phyloP scores from a whole-genome alignment of 441 rosid species.

The Pelargonium cotyledonis region DNA sequence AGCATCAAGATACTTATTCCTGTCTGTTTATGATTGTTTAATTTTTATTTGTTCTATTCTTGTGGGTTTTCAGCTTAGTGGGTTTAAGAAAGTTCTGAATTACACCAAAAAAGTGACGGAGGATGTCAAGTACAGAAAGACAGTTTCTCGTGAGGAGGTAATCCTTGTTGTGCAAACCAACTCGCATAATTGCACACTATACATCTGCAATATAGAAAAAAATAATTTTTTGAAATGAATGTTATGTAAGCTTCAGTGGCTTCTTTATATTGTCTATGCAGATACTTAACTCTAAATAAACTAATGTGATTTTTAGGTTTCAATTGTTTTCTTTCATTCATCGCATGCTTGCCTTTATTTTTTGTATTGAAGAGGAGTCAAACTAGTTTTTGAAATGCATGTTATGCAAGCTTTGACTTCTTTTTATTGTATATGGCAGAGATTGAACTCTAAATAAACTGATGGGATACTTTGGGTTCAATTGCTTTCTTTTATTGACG shows the following conservation, averaged over 20 bases:
- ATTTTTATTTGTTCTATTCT: constrained; percentile 7
- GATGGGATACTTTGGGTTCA: too few species aligned
- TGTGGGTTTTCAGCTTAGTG: constrained; percentile 73
- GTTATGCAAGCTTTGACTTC: too few species aligned
- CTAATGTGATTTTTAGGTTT: neutral
- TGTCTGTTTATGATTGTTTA: neutral
- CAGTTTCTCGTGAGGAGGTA: constrained; percentile 96
- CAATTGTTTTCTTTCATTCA: neutral
- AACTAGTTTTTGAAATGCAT: too few species aligned
- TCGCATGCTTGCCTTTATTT: neutral
- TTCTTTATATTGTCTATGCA: neutral
- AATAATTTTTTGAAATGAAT: neutral
- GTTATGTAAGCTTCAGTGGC: neutral
- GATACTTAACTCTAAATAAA: neutral
- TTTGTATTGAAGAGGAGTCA: neutral
- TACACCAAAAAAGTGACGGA: constrained; percentile 89
- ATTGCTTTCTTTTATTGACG: too few species aligned
- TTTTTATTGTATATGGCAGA: too few species aligned
- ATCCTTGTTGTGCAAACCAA: constrained; percentile 8
- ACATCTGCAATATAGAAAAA: neutral
- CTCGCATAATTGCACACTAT: neutral
- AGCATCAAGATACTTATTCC: too few species aligned
- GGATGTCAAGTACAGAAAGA: constrained; percentile 70
- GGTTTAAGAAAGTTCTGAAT: constrained; percentile 92
- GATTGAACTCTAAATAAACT: too few species aligned